Evolutionary conservation across 768 basidiomycete species (phyloP).

Genomic region (Lentinus tigrinus): DNA sequence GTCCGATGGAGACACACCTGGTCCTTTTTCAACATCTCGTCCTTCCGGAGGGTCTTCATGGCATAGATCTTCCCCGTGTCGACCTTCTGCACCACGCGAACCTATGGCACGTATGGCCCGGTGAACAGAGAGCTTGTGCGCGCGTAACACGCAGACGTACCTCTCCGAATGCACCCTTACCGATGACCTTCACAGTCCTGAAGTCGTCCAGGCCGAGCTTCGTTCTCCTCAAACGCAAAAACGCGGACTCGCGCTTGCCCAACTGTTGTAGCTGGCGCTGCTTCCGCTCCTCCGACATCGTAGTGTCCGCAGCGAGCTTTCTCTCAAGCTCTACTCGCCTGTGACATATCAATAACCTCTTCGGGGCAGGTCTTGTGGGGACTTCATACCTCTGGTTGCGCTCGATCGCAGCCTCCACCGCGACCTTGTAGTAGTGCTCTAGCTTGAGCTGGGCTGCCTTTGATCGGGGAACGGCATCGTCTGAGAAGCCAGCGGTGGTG

Average conservation of each 20-base stretch:
- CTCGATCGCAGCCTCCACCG: slow-evolving; percentile 93
- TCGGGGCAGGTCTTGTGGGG: not conserved
- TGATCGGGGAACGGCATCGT: slow-evolving; percentile 77
- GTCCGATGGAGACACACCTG: slow-evolving; percentile 56
- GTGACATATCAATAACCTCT: slow-evolving; percentile 1
- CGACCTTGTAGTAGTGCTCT: slow-evolving; percentile 96
- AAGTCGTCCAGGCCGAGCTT: slow-evolving; percentile 91
- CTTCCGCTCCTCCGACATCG: slow-evolving; percentile 82
- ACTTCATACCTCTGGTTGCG: slow-evolving; percentile 76
- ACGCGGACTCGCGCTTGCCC: slow-evolving; percentile 87
- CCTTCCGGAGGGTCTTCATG: slow-evolving; percentile 97
- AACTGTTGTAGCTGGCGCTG: slow-evolving; percentile 78
- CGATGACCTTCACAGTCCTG: slow-evolving; percentile 96
- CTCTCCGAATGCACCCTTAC: slow-evolving; percentile 98
- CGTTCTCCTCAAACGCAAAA: slow-evolving; percentile 83
- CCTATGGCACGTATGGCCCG: slow-evolving; percentile 37
- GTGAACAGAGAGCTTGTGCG: not conserved
- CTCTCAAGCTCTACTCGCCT: slow-evolving; percentile 90
- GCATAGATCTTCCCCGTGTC: slow-evolving; percentile 99
- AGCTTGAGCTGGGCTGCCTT: slow-evolving; percentile 93
- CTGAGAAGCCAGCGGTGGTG: slow-evolving; percentile 70
- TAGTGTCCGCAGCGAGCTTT: slow-evolving; percentile 64
- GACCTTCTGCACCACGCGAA: slow-evolving; percentile 91
- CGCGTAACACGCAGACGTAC: slow-evolving; percentile 39
- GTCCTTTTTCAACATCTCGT: slow-evolving; percentile 99